Conservation (phyloP, 495 filamentous ascomycete species). For the Penicillium desertorum region DNA sequence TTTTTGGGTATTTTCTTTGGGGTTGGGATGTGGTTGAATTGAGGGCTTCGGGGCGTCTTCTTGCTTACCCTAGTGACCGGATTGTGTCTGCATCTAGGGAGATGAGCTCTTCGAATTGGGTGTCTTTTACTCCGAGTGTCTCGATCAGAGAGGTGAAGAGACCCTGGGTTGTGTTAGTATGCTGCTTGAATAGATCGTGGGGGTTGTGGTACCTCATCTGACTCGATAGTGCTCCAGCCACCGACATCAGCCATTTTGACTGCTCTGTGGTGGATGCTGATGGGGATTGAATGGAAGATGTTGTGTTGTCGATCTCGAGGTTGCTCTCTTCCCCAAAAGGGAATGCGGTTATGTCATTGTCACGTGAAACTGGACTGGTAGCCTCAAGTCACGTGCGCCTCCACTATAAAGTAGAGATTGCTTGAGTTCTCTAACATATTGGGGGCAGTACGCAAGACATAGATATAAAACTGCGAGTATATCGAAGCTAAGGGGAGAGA, state of each 20-base stretch:
- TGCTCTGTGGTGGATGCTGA: background rate
- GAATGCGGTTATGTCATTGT: conserved; percentile 15
- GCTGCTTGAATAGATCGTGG: conserved; percentile 1
- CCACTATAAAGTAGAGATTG: background rate
- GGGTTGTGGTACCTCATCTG: conserved; percentile 72
- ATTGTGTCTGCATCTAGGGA: conserved; percentile 82
- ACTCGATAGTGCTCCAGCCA: conserved; percentile 83
- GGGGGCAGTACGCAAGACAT: background rate
- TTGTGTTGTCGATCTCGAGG: conserved; percentile 1
- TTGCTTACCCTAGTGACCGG: conserved; percentile 57
- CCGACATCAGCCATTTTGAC: conserved; percentile 44
- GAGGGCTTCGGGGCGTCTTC: background rate
- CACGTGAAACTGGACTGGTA: background rate
- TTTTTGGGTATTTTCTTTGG: too few species aligned
- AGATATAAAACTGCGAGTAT: background rate
- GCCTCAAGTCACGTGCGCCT: conserved; percentile 2
- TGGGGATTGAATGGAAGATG: background rate
- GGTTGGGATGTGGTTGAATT: conserved; percentile 8
- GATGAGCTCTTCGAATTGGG: conserved; percentile 97
- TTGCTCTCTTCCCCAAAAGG: conserved; percentile 12
- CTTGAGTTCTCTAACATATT: background rate
- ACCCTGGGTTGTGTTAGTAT: conserved; percentile 56
- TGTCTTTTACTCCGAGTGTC: conserved; percentile 84
- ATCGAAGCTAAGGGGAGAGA: background rate
- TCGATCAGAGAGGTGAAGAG: conserved; percentile 95